Evolutionary conservation across 768 basidiomycete genomes (phyloP).

Genomic region (Dentipellis sp.): DNA sequence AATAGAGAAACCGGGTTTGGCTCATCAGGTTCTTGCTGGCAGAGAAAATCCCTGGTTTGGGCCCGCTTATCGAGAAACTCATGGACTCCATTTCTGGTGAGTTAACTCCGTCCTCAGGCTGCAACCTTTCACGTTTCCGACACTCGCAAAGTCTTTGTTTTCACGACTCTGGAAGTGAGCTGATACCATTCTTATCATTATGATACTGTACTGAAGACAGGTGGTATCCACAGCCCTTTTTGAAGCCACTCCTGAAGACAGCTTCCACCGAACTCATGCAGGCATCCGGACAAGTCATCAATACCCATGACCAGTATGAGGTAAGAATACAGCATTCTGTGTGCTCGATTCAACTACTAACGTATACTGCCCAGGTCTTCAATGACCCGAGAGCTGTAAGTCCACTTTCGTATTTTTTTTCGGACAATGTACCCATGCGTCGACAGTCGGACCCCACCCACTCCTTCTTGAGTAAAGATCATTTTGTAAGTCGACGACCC

Average conservation of each 20-base stretch:
- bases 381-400: conserved; percentile 69
- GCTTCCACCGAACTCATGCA: conserved; percentile 54
- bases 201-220: background rate
- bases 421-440: background rate
- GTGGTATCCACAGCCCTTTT: conserved; percentile 47
- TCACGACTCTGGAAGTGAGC: conserved; percentile 73
- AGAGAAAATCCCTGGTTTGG: conserved; percentile 82
- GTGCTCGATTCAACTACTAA: background rate
- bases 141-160: conserved; percentile 55
- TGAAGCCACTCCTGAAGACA: conserved; percentile 69
- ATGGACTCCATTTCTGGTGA: conserved; percentile 59
- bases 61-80: conserved; percentile 67
- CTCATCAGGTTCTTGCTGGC: background rate
- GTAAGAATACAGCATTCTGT: conserved; percentile 20
- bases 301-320: conserved; percentile 76
- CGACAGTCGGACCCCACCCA: conserved; percentile 77
- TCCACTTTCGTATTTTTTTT: conserved; percentile 10
- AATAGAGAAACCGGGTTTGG: background rate
- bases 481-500: conserved; percentile 52
- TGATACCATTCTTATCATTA: background rate
- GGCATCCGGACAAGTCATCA: conserved; percentile 70
- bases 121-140: background rate
- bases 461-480: conserved; percentile 84
- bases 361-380: conserved; percentile 39
- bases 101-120: background rate